These are phyloP conservation scores for Amoeboaphelidium protococcarum DNA, from an alignment of 371 early-diverging fungal species.

Conservation along the genomic window DNA sequence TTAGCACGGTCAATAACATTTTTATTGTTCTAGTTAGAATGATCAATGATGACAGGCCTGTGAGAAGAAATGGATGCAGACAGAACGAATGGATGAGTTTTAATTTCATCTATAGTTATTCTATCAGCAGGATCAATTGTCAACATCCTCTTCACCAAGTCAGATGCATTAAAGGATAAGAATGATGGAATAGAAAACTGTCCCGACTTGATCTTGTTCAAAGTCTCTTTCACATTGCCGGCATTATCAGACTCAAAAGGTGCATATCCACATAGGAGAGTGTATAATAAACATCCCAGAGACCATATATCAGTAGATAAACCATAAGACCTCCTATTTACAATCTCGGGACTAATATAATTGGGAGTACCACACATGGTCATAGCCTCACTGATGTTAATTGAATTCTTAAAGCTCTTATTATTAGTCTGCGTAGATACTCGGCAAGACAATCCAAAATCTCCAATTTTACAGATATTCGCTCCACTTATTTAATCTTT, in stretches of 20 bases:
- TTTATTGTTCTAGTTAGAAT: neutral
- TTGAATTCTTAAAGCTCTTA: too few relatives aligned
- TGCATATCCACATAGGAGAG: conserved; percentile 29
- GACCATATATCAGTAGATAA: conserved; percentile 36
- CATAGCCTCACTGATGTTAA: conserved; percentile 15
- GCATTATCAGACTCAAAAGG: conserved; percentile 28
- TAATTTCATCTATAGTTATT: conserved; percentile 59
- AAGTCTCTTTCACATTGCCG: conserved; percentile 17
- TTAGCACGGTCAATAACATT: neutral
- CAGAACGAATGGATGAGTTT: conserved; percentile 62
- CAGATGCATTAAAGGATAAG: conserved; percentile 35
- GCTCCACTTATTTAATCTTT: conserved; percentile 16
- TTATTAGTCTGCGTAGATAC: too few relatives aligned
- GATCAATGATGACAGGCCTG: neutral
- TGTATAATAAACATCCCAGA: conserved; percentile 27
- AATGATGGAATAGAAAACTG: conserved; percentile 16
- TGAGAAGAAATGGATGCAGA: conserved; percentile 22
- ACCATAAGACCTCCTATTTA: conserved; percentile 23
- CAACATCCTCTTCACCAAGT: conserved; percentile 62
- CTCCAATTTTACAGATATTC: conserved; percentile 38
- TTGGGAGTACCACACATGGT: conserved; percentile 55
- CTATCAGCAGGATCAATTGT: conserved; percentile 66
- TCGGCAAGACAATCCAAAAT: conserved; percentile 37
- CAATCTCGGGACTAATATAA: conserved; percentile 38
- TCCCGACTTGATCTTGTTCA: conserved; percentile 15